Evolutionary conservation across 2,329 filamentous ascomycete genomes (phyloP).

Genomic region (Penicillium occitanis): DNA sequence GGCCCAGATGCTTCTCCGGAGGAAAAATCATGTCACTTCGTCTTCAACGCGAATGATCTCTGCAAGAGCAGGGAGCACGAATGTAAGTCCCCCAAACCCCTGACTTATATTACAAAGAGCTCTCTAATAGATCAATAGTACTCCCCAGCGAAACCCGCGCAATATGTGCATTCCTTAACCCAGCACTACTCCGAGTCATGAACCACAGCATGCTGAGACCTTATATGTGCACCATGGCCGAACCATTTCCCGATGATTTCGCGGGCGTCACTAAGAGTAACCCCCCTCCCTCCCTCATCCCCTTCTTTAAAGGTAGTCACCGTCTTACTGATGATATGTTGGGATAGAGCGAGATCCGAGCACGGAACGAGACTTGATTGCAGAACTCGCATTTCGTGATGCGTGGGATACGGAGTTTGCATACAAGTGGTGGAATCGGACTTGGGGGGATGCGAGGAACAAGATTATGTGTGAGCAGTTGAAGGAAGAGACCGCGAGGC

Average conservation of each 20-base stretch:
- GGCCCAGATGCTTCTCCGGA: not conserved
- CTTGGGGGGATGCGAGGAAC: not conserved
- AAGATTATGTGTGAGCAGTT: slow-evolving; percentile 9
- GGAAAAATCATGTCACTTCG: slow-evolving; percentile 12
- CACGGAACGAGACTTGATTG: not conserved
- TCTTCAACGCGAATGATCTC: slow-evolving; percentile 9
- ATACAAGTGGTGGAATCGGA: not conserved
- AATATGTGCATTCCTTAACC: slow-evolving; percentile 16
- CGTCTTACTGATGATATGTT: not conserved
- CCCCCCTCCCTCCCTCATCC: not conserved
- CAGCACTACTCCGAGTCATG: slow-evolving; percentile 17
- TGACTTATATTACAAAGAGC: too few species aligned
- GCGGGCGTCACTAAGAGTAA: slow-evolving; percentile 4
- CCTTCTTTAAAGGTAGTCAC: not conserved
- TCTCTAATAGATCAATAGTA: not conserved
- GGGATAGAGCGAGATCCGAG: not conserved
- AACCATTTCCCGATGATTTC: not conserved
- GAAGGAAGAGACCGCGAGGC: slow-evolving; percentile 1
- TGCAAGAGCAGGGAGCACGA: slow-evolving; percentile 10
- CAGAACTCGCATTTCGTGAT: slow-evolving; percentile 10
- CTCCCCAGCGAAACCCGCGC: not conserved
- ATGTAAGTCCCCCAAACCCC: not conserved
- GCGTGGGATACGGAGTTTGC: slow-evolving; percentile 18
- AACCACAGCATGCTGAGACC: not conserved
- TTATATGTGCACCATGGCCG: not conserved